Conservation (phyloP, 345 rosid species). For the Conringia planisiliqua region DNA sequence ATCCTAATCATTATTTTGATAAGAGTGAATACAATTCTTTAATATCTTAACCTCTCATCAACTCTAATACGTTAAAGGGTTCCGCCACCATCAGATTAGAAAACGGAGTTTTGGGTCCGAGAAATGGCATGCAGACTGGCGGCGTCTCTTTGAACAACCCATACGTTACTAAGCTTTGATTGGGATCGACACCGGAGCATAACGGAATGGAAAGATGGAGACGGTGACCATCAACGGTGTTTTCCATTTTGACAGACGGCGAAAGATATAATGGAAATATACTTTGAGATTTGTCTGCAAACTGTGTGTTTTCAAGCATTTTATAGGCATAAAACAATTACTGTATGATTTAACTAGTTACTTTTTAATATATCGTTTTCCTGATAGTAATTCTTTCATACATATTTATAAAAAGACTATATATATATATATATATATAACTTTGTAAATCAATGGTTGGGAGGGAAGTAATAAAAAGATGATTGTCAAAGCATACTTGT, state of each 20-base stretch:
- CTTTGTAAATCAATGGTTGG: too few relatives aligned
- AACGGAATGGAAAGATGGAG: slow-evolving; percentile 32
- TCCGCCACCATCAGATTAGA: neutral
- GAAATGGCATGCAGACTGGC: slow-evolving; percentile 5
- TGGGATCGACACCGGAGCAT: slow-evolving; percentile 5
- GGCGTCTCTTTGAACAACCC: slow-evolving; percentile 26
- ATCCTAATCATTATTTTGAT: too few relatives aligned
- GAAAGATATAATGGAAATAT: neutral
- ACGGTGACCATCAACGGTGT: slow-evolving; percentile 17
- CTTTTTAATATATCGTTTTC: too few relatives aligned
- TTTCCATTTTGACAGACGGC: slow-evolving; percentile 4
- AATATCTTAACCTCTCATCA: too few relatives aligned
- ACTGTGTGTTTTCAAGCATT: neutral
- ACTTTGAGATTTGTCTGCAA: neutral
- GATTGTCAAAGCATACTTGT: too few relatives aligned
- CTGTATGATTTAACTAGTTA: too few relatives aligned
- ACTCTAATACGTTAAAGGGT: too few relatives aligned
- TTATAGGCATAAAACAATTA: slow-evolving; percentile 9
- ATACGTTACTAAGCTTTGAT: slow-evolving; percentile 21
- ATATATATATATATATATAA: too few relatives aligned
- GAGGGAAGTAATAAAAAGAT: too few relatives aligned
- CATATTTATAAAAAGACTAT: too few relatives aligned
- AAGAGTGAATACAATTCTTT: too few relatives aligned
- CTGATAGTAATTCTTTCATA: too few relatives aligned
- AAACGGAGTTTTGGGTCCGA: neutral